phyloP scores from a whole-genome alignment of 495 filamentous ascomycete species.

The Aspergillus bridgeri region DNA sequence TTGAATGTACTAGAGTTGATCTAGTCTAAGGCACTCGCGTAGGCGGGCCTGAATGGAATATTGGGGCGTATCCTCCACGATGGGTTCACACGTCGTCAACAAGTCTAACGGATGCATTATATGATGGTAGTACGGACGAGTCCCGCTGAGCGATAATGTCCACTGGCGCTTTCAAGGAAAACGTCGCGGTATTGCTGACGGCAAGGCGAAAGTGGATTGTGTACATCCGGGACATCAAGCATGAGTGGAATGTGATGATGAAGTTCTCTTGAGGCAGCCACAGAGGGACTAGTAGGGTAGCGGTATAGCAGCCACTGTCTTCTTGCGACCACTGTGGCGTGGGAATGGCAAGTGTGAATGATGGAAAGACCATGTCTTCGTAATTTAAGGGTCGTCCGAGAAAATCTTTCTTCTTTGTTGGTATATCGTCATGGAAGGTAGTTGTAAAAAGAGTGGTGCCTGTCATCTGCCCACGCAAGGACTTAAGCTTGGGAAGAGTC shows the following conservation, averaged over 20 bases:
- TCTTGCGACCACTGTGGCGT: conserved; percentile 6
- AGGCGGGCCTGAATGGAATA: no score
- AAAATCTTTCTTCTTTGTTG: conserved; percentile 12
- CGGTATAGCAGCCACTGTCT: conserved; percentile 42
- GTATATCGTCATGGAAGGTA: conserved; percentile 1
- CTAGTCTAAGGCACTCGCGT: not conserved
- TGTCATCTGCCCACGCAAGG: conserved; percentile 9
- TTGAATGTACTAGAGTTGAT: not conserved
- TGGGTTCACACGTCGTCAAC: not conserved
- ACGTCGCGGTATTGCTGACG: conserved; percentile 26
- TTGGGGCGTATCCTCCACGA: no score
- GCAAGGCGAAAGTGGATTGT: conserved; percentile 53
- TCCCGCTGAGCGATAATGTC: conserved; percentile 6
- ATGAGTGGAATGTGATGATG: conserved; percentile 71
- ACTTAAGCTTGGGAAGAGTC: conserved; percentile 8
- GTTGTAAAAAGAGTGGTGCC: conserved; percentile 17
- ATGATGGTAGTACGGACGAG: conserved; percentile 7
- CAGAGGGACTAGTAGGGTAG: conserved; percentile 60
- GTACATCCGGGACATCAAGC: conserved; percentile 68
- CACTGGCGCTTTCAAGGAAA: conserved; percentile 2
- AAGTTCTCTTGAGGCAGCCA: conserved; percentile 54
- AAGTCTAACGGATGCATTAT: conserved; percentile 5
- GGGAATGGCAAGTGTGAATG: conserved; percentile 5
- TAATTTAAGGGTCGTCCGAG: conserved; percentile 12
- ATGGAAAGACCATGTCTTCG: conserved; percentile 3